Percentiles rank a stretch among this genome's conserved stretches.
Evolutionary conservation across 805 yeast species (phyloP).

Genomic region (Kazachstania africana): DNA sequence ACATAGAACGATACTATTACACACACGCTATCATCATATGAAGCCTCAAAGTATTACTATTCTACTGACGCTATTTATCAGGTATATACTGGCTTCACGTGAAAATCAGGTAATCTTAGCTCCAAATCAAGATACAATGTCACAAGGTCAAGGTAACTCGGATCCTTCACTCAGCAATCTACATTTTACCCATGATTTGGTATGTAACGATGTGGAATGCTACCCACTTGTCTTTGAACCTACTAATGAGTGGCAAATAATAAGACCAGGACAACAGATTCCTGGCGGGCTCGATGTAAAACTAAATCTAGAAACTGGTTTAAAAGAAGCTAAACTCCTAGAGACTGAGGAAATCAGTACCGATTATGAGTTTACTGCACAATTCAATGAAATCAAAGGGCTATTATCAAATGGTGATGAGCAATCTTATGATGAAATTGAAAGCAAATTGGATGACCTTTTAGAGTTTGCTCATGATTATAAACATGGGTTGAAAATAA

Average conservation of each 20-base stretch:
- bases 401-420: conserved; percentile 5
- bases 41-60: neutral
- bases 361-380: conserved; percentile 20
- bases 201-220: conserved; percentile 31
- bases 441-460: conserved; percentile 28
- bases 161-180: neutral
- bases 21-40: neutral
- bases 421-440: conserved; percentile 6
- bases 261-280: conserved; percentile 60
- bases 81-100: neutral
- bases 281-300: conserved; percentile 71
- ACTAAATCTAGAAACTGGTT: conserved; percentile 60
- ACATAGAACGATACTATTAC: too few relatives aligned
- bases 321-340: conserved; percentile 51
- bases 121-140: neutral
- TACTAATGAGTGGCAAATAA: conserved; percentile 52
- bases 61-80: neutral
- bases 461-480: conserved; percentile 57
- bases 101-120: conserved; percentile 1
- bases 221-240: conserved; percentile 58
- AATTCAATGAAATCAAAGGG: conserved; percentile 21
- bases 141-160: neutral
- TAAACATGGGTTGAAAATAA: conserved; percentile 45
- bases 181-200: neutral
- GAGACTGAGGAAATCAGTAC: neutral